These are phyloP conservation scores for Sclerotinia nivalis DNA, from an alignment of 2,329 filamentous ascomycete species.

Conservation along the genomic window DNA sequence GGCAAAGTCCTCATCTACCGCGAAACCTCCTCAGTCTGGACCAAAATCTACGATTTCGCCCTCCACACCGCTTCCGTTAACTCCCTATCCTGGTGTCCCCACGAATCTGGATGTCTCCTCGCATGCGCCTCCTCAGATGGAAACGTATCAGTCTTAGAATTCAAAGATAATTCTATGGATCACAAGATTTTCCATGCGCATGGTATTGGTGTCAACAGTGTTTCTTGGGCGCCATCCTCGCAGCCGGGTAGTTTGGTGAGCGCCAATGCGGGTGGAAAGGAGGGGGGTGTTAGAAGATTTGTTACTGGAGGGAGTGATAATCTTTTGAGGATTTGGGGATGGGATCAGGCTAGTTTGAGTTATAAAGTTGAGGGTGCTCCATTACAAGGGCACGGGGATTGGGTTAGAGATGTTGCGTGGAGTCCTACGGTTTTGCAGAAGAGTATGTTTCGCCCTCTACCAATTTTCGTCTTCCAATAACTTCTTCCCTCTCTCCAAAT, in stretches of 20 bases:
- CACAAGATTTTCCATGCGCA: conserved; percentile 89
- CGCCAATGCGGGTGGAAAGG: conserved; percentile 61
- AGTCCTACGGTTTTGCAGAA: conserved; percentile 92
- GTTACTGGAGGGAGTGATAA: conserved; percentile 96
- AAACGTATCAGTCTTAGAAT: conserved; percentile 90
- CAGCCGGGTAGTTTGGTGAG: conserved; percentile 76
- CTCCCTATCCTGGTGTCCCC: conserved; percentile 95
- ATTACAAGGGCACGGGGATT: conserved; percentile 84
- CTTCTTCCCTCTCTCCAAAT: not conserved
- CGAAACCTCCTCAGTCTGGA: conserved; percentile 74
- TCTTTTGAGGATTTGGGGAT: conserved; percentile 89
- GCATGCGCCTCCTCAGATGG: conserved; percentile 94
- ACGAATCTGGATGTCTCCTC: conserved; percentile 91
- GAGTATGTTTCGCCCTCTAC: conserved; percentile 9
- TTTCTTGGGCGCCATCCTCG: conserved; percentile 89
- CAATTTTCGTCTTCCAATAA: no score
- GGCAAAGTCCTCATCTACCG: conserved; percentile 99
- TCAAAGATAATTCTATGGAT: conserved; percentile 93
- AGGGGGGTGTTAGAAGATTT: conserved; percentile 71
- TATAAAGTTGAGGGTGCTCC: conserved; percentile 65
- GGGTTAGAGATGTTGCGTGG: conserved; percentile 98
- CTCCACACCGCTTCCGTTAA: conserved; percentile 96
- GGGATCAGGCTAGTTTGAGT: conserved; percentile 60
- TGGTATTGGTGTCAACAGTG: conserved; percentile 90
- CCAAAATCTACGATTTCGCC: conserved; percentile 88